Evolutionary conservation across 2,329 filamentous ascomycete genomes (phyloP).

Genomic region (Helminthosporium solani): DNA sequence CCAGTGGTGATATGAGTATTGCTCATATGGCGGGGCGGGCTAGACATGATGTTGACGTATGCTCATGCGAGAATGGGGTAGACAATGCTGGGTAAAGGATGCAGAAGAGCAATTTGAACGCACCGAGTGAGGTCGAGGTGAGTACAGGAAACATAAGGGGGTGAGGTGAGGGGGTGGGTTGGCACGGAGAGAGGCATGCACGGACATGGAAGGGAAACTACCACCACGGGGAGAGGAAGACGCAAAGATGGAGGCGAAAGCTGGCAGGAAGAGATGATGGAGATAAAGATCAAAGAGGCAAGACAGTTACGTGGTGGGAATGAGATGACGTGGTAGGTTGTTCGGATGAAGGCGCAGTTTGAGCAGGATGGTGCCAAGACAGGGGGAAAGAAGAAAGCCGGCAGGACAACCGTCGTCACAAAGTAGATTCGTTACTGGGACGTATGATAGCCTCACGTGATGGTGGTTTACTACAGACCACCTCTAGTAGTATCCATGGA

Average conservation of each 20-base stretch:
- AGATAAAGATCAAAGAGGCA: too few species aligned
- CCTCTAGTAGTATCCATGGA: constrained; percentile 29
- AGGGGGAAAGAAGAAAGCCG: not conserved
- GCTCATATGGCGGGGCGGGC: constrained; percentile 17
- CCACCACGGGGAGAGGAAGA: too few species aligned
- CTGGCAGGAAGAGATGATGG: too few species aligned
- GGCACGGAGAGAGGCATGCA: too few species aligned
- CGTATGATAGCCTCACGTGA: constrained; percentile 30
- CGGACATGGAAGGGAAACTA: too few species aligned
- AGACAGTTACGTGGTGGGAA: too few species aligned
- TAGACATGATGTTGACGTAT: constrained; percentile 27
- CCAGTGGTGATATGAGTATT: constrained; percentile 3
- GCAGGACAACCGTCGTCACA: constrained; percentile 25
- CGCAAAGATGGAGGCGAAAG: too few species aligned
- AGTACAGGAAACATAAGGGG: not conserved
- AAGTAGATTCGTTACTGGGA: constrained; percentile 28
- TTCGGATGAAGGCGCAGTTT: too few species aligned
- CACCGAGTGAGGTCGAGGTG: constrained; percentile 5
- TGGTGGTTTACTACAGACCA: constrained; percentile 36
- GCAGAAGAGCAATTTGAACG: constrained; percentile 13
- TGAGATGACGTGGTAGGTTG: too few species aligned
- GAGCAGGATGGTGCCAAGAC: not conserved
- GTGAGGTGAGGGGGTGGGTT: too few species aligned
- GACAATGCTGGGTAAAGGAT: constrained; percentile 23
- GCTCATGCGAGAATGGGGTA: constrained; percentile 14